phyloP scores from a whole-genome alignment of 768 basidiomycete species.

The Astraeus odoratus region DNA sequence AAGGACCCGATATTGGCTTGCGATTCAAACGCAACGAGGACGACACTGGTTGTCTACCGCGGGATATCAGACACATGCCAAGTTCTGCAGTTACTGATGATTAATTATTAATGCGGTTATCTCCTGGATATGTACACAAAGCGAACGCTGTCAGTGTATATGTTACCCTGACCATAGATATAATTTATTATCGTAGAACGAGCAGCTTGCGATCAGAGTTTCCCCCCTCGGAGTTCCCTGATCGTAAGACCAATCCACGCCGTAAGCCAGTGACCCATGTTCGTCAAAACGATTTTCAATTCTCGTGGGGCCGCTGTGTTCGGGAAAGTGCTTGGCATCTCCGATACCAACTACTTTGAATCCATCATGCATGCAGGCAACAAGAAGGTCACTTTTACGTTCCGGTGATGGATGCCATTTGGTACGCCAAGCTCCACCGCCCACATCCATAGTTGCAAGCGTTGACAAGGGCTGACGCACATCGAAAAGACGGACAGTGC shows the following conservation, averaged over 20 bases:
- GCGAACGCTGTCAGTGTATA: too few relatives aligned
- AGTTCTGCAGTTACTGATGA: background rate
- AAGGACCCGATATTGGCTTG: conserved; percentile 49
- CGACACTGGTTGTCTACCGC: conserved; percentile 1
- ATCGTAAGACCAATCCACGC: conserved; percentile 78
- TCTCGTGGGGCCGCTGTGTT: conserved; percentile 22
- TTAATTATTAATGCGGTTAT: background rate
- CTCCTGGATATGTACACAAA: too few relatives aligned
- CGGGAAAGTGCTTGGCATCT: conserved; percentile 4
- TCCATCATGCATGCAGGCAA: conserved; percentile 98
- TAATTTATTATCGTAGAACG: conserved; percentile 89
- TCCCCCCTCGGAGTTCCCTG: conserved; percentile 19
- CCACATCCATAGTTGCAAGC: conserved; percentile 56
- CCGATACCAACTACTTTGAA: conserved; percentile 64
- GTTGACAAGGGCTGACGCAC: conserved; percentile 56
- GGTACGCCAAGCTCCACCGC: conserved; percentile 92
- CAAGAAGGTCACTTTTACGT: conserved; percentile 70
- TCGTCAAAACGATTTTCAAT: conserved; percentile 58
- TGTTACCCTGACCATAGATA: conserved; percentile 69
- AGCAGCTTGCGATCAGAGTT: conserved; percentile 77
- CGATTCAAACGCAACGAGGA: conserved; percentile 35
- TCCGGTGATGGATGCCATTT: conserved; percentile 83
- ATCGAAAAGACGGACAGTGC: conserved; percentile 77
- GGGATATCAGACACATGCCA: background rate
- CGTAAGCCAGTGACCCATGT: conserved; percentile 85